phyloP scores from a whole-genome alignment of 75 land plant genomes.

The Ceratopteris richardii region DNA sequence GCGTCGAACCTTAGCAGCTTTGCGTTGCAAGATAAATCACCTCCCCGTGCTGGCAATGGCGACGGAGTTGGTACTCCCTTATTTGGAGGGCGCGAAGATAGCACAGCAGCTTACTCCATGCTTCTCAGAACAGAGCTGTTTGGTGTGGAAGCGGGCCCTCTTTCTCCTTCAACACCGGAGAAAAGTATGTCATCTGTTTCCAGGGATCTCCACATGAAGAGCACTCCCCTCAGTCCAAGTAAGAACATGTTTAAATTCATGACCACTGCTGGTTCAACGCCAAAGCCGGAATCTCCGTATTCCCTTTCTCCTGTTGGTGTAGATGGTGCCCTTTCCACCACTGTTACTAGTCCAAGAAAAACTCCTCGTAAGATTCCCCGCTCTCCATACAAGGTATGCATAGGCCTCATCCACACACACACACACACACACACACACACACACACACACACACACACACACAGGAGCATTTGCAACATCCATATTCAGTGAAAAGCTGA shows the following conservation, averaged over 20 bases:
- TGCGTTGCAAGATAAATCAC: slow-evolving; percentile 62
- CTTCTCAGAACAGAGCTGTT: slow-evolving; percentile 75
- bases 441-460: too few relatives aligned
- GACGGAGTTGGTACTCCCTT: not conserved
- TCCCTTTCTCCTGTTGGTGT: slow-evolving; percentile 48
- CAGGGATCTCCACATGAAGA: slow-evolving; percentile 16
- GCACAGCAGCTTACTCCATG: slow-evolving; percentile 66
- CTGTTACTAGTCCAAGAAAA: slow-evolving; percentile 61
- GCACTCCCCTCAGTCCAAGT: slow-evolving; percentile 72
- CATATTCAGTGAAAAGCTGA: too few relatives aligned
- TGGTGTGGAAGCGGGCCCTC: slow-evolving; percentile 50
- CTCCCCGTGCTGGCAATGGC: slow-evolving; percentile 18
- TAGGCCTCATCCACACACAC: too few relatives aligned
- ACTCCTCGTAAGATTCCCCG: slow-evolving; percentile 86
- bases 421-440: too few relatives aligned
- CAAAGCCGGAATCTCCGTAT: slow-evolving; percentile 63
- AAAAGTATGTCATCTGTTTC: slow-evolving; percentile 22
- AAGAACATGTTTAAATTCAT: slow-evolving; percentile 84
- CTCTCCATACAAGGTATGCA: slow-evolving; percentile 85
- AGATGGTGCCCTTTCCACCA: slow-evolving; percentile 36
- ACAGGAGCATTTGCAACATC: too few relatives aligned
- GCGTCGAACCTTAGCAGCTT: slow-evolving; percentile 75
- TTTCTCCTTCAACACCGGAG: slow-evolving; percentile 53
- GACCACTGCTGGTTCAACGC: slow-evolving; percentile 27
- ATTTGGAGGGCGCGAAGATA: slow-evolving; percentile 50